Conservation (phyloP, 805 yeast species). For the Lachancea fermentati region DNA sequence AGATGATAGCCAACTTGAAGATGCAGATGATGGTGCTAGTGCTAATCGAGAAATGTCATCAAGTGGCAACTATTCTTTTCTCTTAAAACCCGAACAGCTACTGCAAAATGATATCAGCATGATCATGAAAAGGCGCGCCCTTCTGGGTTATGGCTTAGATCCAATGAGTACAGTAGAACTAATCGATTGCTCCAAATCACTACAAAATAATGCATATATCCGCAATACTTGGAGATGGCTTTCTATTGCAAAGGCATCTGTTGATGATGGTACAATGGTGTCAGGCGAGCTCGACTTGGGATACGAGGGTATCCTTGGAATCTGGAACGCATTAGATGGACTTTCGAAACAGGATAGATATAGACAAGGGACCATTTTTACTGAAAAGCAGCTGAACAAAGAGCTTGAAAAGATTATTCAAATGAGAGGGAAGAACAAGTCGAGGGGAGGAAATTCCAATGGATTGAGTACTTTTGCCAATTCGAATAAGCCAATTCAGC, state of each 20-base stretch:
- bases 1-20: constrained; percentile 12
- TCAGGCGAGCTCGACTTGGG: constrained; percentile 73
- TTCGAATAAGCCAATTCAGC: constrained; percentile 45
- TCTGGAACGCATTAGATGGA: constrained; percentile 75
- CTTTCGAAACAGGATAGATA: constrained; percentile 46
- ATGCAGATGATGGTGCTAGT: constrained; percentile 6
- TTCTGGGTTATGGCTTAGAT: constrained; percentile 65
- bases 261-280: constrained; percentile 59
- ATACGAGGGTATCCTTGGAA: constrained; percentile 80
- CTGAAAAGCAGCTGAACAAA: constrained; percentile 30
- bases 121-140: constrained; percentile 66
- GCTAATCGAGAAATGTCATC: constrained; percentile 9
- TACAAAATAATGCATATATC: constrained; percentile 49
- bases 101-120: constrained; percentile 69
- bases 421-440: constrained; percentile 32
- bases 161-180: constrained; percentile 58
- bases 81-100: constrained; percentile 39
- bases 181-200: constrained; percentile 44
- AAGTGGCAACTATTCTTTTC: constrained; percentile 22
- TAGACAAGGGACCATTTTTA: constrained; percentile 24
- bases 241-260: constrained; percentile 59
- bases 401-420: constrained; percentile 37
- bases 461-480: constrained; percentile 19
- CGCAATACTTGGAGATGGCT: constrained; percentile 92
- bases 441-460: constrained; percentile 18